These are phyloP conservation scores for Funneliformis caledonium DNA, from an alignment of 371 early-diverging fungal genomes.

Conservation along the genomic window DNA sequence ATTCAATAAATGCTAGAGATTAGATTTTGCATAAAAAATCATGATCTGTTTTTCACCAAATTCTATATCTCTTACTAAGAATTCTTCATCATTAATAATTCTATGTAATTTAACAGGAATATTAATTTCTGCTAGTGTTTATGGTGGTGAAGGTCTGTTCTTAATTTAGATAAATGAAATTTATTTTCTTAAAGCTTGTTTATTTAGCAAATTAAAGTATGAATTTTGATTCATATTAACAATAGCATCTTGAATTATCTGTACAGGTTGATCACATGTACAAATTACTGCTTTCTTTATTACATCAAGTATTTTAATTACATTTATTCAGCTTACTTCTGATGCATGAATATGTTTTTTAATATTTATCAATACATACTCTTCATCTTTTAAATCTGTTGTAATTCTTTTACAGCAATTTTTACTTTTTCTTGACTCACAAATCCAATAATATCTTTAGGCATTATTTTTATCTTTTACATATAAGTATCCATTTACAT, in stretches of 20 bases:
- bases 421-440: not conserved
- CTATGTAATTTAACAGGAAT: not conserved
- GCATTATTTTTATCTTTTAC: not conserved
- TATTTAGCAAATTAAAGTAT: not conserved
- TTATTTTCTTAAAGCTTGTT: too few relatives aligned
- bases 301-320: not conserved
- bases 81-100: not conserved
- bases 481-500: not conserved
- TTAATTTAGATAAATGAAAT: not conserved
- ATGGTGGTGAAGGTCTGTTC: not conserved
- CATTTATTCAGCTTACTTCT: not conserved
- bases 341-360: not conserved
- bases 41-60: not conserved
- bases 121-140: not conserved
- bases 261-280: constrained; percentile 11
- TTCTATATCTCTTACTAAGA: not conserved
- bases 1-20: not conserved
- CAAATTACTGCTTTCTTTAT: not conserved
- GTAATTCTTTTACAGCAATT: not conserved
- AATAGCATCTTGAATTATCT: constrained; percentile 15
- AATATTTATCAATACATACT: not conserved
- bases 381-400: not conserved
- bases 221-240: not conserved
- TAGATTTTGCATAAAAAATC: not conserved
- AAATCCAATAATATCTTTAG: not conserved